Conservation (phyloP, 805 yeast genomes). For the Yamadazyma takamatsuzukensis region DNA sequence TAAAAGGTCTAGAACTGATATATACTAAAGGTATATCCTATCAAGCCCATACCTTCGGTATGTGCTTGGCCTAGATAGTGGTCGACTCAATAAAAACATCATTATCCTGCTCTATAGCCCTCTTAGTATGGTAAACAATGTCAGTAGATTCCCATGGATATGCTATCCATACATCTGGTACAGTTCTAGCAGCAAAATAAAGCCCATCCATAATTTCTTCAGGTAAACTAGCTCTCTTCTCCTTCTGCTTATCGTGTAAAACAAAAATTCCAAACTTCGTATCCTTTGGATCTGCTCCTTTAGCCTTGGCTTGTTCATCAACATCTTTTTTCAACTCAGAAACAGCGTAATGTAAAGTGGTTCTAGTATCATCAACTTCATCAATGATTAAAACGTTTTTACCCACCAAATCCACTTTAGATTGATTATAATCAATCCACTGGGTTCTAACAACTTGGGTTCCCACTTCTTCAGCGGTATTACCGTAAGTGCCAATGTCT, state of each 20-base stretch:
- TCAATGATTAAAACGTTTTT: constrained; percentile 73
- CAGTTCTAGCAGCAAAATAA: constrained; percentile 71
- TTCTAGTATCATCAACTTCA: constrained; percentile 85
- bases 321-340: constrained; percentile 75
- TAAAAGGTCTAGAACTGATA: neutral
- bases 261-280: constrained; percentile 76
- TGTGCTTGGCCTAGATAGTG: constrained; percentile 8
- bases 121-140: constrained; percentile 67
- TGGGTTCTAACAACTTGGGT: constrained; percentile 72
- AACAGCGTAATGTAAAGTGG: constrained; percentile 77
- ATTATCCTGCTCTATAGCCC: constrained; percentile 72
- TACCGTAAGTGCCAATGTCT: constrained; percentile 61
- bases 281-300: constrained; percentile 42
- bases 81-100: constrained; percentile 47
- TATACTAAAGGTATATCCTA: constrained; percentile 2
- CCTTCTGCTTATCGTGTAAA: constrained; percentile 70
- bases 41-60: too few species aligned
- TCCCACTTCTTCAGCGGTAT: constrained; percentile 52
- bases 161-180: constrained; percentile 81
- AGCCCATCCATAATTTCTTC: constrained; percentile 55
- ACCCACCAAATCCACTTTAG: constrained; percentile 59
- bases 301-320: constrained; percentile 51
- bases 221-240: constrained; percentile 70
- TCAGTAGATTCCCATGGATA: constrained; percentile 85
- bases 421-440: constrained; percentile 75